Conservation (phyloP, 306 rosid genomes). For the Heteromeles arbutifolia region DNA sequence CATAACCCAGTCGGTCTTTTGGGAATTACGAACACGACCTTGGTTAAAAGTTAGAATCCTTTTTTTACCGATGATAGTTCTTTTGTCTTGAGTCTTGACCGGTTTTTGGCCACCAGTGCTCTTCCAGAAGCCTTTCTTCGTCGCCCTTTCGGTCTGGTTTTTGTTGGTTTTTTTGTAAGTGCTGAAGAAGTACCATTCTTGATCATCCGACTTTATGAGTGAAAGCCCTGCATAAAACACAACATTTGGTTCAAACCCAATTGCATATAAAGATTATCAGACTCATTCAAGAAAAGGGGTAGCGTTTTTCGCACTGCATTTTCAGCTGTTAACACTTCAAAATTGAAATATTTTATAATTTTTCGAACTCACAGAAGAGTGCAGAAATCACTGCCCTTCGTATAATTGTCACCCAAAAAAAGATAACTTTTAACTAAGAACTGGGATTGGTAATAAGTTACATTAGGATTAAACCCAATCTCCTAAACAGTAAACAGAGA, state of each 20-base stretch:
- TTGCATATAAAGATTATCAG: background rate
- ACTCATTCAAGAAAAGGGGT: background rate
- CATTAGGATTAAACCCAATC: background rate
- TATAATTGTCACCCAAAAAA: background rate
- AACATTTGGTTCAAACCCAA: background rate
- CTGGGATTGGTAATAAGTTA: background rate
- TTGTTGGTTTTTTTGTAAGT: conserved; percentile 29
- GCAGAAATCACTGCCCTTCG: no score
- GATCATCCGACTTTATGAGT: conserved; percentile 26
- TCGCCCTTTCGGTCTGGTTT: conserved; percentile 29
- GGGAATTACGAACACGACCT: conserved; percentile 24
- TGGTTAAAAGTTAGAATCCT: conserved; percentile 47
- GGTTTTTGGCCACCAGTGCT: conserved; percentile 29
- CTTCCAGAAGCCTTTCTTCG: conserved; percentile 64
- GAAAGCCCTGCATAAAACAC: conserved; percentile 21
- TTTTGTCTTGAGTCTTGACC: conserved; percentile 19
- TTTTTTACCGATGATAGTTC: conserved; percentile 43
- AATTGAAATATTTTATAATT: no score
- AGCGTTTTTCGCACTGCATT: no score
- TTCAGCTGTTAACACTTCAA: no score
- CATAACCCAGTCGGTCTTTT: conserved; percentile 48
- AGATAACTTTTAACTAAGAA: background rate
- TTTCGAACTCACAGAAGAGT: no score
- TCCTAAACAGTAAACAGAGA: background rate
- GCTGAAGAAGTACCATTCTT: conserved; percentile 59